phyloP scores from a whole-genome alignment of 2,329 filamentous ascomycete genomes.

The Trichocomaceae sp. region DNA sequence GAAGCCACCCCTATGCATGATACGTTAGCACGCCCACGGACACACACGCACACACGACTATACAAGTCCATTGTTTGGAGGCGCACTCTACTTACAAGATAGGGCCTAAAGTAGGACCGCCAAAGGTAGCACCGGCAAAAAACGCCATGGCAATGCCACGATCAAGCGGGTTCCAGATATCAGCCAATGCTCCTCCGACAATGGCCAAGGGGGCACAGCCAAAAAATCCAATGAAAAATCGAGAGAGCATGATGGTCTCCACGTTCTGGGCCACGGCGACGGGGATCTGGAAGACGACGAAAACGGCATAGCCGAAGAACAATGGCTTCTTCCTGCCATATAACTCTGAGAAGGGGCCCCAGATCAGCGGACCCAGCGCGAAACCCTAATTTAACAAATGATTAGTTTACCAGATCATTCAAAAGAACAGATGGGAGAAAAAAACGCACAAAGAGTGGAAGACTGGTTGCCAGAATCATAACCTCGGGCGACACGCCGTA shows the following conservation, averaged over 20 bases:
- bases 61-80: too few relatives aligned
- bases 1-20: slow-evolving; percentile 37
- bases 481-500: slow-evolving; percentile 45
- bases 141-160: slow-evolving; percentile 42
- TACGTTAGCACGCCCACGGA: slow-evolving; percentile 1
- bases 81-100: slow-evolving; percentile 30
- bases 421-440: neutral
- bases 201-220: slow-evolving; percentile 47
- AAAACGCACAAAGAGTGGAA: slow-evolving; percentile 39
- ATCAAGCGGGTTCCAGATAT: slow-evolving; percentile 45
- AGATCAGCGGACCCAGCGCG: slow-evolving; percentile 35
- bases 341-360: slow-evolving; percentile 42
- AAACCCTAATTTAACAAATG: slow-evolving; percentile 24
- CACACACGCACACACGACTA: too few relatives aligned
- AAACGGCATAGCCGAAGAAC: slow-evolving; percentile 43
- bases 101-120: slow-evolving; percentile 44
- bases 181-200: slow-evolving; percentile 44
- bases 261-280: slow-evolving; percentile 50
- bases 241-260: slow-evolving; percentile 48
- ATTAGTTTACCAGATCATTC: neutral
- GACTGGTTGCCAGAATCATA: slow-evolving; percentile 44
- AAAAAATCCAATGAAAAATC: slow-evolving; percentile 50
- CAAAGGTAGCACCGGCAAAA: slow-evolving; percentile 44
- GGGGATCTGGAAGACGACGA: slow-evolving; percentile 51
- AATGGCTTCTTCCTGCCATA: slow-evolving; percentile 47